phyloP scores from a whole-genome alignment of 768 basidiomycete genomes.

The Collybia nuda region DNA sequence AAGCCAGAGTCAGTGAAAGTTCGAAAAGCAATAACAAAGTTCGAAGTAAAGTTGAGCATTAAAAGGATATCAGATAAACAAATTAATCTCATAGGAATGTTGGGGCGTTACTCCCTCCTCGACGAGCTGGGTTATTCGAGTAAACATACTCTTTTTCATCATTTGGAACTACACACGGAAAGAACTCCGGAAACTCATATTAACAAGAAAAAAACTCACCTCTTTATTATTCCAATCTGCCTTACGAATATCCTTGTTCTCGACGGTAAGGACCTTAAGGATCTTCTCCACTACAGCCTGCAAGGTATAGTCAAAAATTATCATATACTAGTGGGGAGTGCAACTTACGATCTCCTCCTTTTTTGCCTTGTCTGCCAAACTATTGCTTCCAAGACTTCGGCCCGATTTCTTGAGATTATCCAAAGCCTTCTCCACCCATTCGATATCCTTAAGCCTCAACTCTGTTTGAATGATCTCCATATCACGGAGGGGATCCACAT shows the following conservation, averaged over 20 bases:
- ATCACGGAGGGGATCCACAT: constrained; percentile 92
- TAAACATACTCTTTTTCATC: constrained; percentile 78
- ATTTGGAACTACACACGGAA: constrained; percentile 7
- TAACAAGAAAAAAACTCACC: constrained; percentile 53
- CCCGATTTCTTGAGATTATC: constrained; percentile 75
- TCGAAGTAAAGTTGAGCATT: neutral
- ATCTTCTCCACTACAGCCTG: constrained; percentile 88
- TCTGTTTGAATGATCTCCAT: constrained; percentile 98
- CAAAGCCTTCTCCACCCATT: constrained; percentile 94
- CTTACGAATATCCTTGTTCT: constrained; percentile 90
- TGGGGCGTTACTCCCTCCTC: constrained; percentile 93
- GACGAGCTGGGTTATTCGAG: constrained; percentile 95
- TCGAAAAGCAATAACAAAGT: neutral
- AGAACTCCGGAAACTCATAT: neutral
- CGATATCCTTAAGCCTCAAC: constrained; percentile 93
- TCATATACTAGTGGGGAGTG: neutral
- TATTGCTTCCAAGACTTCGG: constrained; percentile 68
- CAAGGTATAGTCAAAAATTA: neutral
- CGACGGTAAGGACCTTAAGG: constrained; percentile 71
- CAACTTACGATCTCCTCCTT: constrained; percentile 89
- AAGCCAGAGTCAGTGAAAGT: neutral
- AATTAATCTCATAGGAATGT: constrained; percentile 62
- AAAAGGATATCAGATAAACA: constrained; percentile 35
- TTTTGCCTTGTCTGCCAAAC: constrained; percentile 90
- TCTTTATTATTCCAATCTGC: constrained; percentile 96